Conservation (phyloP, 352 stramenopile genomes). For the Phytophthora colocasiae region DNA sequence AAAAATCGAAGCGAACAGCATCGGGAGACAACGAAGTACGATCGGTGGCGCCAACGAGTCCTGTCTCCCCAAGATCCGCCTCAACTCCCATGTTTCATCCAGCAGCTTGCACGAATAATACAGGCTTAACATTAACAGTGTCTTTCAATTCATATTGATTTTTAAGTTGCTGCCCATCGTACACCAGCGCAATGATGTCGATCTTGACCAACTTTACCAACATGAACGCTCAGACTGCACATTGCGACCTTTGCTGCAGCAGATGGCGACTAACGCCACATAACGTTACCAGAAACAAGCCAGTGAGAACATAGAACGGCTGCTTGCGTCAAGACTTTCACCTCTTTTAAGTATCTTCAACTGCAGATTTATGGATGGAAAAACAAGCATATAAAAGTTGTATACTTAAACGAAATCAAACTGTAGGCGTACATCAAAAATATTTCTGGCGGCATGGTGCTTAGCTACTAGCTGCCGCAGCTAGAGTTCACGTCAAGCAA, state of each 20-base stretch:
- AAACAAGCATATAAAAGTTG: too few relatives aligned
- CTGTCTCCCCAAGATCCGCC: slow-evolving; percentile 1
- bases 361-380: background rate
- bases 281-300: slow-evolving; percentile 1
- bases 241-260: slow-evolving; percentile 12
- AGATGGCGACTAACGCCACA: slow-evolving; percentile 27
- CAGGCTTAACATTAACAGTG: too few relatives aligned
- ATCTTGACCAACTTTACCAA: background rate
- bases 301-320: slow-evolving; percentile 5
- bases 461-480: too few relatives aligned
- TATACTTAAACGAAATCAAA: too few relatives aligned
- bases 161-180: too few relatives aligned
- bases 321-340: slow-evolving; percentile 1
- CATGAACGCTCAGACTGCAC: background rate
- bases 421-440: too few relatives aligned
- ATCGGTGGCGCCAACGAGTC: slow-evolving; percentile 17
- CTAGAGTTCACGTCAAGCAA: too few relatives aligned
- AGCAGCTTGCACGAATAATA: too few relatives aligned
- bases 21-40: background rate
- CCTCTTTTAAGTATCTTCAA: slow-evolving; percentile 22
- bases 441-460: too few relatives aligned
- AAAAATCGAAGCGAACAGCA: slow-evolving; percentile 24
- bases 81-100: background rate
- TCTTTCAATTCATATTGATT: too few relatives aligned
- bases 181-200: too few relatives aligned